Evolutionary conservation across 1,284 basidiomycete genomes (phyloP).

Genomic region (Puccinia coronata): DNA sequence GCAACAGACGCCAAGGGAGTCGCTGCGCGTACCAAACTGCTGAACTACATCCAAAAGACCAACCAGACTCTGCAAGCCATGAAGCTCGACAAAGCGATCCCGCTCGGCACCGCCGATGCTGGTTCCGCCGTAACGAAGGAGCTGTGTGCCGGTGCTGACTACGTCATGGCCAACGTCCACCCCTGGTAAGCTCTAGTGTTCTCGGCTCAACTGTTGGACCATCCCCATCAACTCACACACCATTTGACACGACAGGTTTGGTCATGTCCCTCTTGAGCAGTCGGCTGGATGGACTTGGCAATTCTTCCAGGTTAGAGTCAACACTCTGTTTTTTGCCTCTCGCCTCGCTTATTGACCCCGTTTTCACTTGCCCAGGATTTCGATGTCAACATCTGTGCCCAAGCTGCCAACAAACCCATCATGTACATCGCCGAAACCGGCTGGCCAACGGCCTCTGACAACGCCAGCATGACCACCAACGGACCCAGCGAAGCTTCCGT

Average conservation of each 20-base stretch:
- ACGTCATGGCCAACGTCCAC: conserved; percentile 76
- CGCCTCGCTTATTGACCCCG: not conserved
- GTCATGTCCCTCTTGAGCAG: conserved; percentile 68
- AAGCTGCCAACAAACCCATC: conserved; percentile 67
- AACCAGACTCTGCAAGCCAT: conserved; percentile 64
- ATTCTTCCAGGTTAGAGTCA: conserved; percentile 64
- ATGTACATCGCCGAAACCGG: conserved; percentile 85
- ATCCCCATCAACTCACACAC: not conserved
- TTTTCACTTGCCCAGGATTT: conserved; percentile 31
- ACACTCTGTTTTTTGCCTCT: conserved; percentile 42
- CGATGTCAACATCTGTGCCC: conserved; percentile 56
- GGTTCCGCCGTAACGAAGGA: conserved; percentile 77
- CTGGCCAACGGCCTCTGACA: conserved; percentile 72
- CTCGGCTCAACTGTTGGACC: not conserved
- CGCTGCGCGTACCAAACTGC: conserved; percentile 36
- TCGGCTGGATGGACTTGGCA: conserved; percentile 71
- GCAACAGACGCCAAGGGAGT: conserved; percentile 52
- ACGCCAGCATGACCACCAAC: conserved; percentile 63
- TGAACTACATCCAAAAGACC: conserved; percentile 51
- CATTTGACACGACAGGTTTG: conserved; percentile 59
- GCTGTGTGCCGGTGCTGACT: conserved; percentile 73
- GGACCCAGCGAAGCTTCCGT: conserved; percentile 68
- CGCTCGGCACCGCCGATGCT: conserved; percentile 86
- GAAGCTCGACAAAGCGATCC: conserved; percentile 64
- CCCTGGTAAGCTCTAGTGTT: conserved; percentile 65